Evolutionary conservation across 768 basidiomycete genomes (phyloP).

Genomic region (Dioszegia crocea): DNA sequence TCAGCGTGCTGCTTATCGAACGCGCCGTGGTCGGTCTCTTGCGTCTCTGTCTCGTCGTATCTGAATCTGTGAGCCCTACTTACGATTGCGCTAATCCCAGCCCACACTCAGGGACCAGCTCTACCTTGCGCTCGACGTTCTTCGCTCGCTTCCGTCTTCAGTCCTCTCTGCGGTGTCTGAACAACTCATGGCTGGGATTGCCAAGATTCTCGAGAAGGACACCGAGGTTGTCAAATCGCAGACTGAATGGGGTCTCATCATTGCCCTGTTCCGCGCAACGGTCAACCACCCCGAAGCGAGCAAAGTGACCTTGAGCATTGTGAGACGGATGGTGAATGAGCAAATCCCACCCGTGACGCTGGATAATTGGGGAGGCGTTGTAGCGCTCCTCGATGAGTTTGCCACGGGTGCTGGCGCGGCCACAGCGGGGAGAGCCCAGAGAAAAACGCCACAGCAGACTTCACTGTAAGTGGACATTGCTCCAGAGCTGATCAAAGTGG

Average conservation of each 20-base stretch:
- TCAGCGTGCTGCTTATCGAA: slow-evolving; percentile 87
- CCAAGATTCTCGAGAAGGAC: slow-evolving; percentile 72
- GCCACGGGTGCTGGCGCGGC: slow-evolving; percentile 67
- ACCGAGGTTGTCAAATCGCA: slow-evolving; percentile 74
- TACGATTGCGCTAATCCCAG: background rate
- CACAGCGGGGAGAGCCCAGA: slow-evolving; percentile 58
- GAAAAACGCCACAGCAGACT: slow-evolving; percentile 36
- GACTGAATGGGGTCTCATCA: slow-evolving; percentile 93
- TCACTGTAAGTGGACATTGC: slow-evolving; percentile 41
- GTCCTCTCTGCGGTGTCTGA: slow-evolving; percentile 84
- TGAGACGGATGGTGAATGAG: slow-evolving; percentile 58
- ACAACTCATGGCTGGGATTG: slow-evolving; percentile 78
- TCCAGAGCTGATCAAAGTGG: slow-evolving; percentile 53
- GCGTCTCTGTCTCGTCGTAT: slow-evolving; percentile 68
- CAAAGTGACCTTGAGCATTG: slow-evolving; percentile 73
- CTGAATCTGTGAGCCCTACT: slow-evolving; percentile 61
- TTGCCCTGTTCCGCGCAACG: slow-evolving; percentile 79
- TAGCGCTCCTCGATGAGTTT: slow-evolving; percentile 81
- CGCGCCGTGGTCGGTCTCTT: slow-evolving; percentile 85
- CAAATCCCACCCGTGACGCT: slow-evolving; percentile 3
- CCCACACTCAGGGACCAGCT: slow-evolving; percentile 73
- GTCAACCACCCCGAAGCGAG: slow-evolving; percentile 82
- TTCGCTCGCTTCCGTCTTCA: slow-evolving; percentile 69
- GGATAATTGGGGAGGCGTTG: slow-evolving; percentile 76
- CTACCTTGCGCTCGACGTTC: slow-evolving; percentile 85